Conservation (phyloP, 1,139 yeast species). For the Magnusiomyces tetraspermus region DNA sequence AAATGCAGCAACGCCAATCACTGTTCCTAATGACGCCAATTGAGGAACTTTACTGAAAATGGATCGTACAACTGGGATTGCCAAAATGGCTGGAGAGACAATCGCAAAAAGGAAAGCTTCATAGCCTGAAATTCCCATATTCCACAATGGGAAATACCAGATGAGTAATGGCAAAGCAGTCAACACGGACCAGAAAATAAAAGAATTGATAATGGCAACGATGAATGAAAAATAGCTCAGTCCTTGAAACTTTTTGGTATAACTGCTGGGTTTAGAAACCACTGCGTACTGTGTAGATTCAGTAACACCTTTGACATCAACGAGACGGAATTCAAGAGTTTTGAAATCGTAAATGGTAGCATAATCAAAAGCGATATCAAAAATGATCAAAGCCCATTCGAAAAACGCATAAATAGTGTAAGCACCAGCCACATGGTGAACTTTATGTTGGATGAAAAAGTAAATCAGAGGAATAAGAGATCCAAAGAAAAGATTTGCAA, state of each 20-base stretch:
- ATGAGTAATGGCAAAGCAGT: conserved; percentile 77
- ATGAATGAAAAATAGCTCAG: conserved; percentile 23
- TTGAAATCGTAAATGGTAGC: conserved; percentile 65
- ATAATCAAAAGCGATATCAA: conserved; percentile 79
- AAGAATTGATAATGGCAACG: conserved; percentile 31
- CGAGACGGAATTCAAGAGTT: conserved; percentile 43
- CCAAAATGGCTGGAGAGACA: conserved; percentile 49
- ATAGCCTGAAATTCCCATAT: conserved; percentile 94
- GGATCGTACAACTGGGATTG: conserved; percentile 43
- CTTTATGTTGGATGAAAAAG: conserved; percentile 89
- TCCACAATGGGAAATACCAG: conserved; percentile 97
- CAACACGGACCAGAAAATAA: conserved; percentile 72
- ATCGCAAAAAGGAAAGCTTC: conserved; percentile 62
- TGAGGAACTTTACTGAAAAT: conserved; percentile 44
- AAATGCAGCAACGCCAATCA: conserved; percentile 71
- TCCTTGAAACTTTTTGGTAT: conserved; percentile 23
- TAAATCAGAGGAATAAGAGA: conserved; percentile 73
- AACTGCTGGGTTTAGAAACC: conserved; percentile 5
- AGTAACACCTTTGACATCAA: conserved; percentile 32
- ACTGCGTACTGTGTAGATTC: conserved; percentile 18
- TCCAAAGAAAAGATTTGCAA: conserved; percentile 55
- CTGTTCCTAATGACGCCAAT: conserved; percentile 46
- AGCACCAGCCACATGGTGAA: conserved; percentile 82
- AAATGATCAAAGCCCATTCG: conserved; percentile 80
- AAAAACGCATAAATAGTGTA: conserved; percentile 89